These are phyloP conservation scores for Coemansia sp. DNA, from an alignment of 192 early-diverging fungal species.

Conservation along the genomic window DNA sequence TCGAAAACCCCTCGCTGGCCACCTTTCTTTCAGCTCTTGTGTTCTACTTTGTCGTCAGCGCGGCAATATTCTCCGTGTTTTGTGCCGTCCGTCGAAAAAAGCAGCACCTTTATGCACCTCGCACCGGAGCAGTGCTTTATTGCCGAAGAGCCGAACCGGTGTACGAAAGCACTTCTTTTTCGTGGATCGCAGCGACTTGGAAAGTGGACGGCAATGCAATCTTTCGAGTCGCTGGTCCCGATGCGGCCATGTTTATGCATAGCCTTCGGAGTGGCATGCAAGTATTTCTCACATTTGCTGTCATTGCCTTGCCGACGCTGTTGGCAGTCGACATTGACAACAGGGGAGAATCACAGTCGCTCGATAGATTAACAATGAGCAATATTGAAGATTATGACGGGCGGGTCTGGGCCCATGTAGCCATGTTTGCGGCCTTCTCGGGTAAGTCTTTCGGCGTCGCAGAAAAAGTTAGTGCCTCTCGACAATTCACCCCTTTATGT, in stretches of 20 bases:
- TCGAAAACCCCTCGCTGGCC: slow-evolving; percentile 14
- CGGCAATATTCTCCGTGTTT: background rate
- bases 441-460: background rate
- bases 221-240: slow-evolving; percentile 7
- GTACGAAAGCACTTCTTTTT: background rate
- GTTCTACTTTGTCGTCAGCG: slow-evolving; percentile 7
- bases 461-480: background rate
- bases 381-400: slow-evolving; percentile 5
- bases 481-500: no score
- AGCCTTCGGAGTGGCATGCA: slow-evolving; percentile 5
- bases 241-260: slow-evolving; percentile 19
- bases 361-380: slow-evolving; percentile 15
- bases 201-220: slow-evolving; percentile 5
- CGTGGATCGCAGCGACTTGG: background rate
- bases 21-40: slow-evolving; percentile 10
- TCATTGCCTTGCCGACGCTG: background rate
- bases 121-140: background rate
- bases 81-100: background rate
- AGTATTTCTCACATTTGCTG: slow-evolving; percentile 2
- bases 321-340: background rate
- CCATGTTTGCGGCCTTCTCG: background rate
- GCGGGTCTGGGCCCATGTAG: slow-evolving; percentile 15
- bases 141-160: slow-evolving; percentile 4
- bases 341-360: background rate
- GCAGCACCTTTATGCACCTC: slow-evolving; percentile 1